Base-by-base conservation (phyloP, 495 filamentous ascomycete genomes). In the Trichoderma asperelloides region DNA sequence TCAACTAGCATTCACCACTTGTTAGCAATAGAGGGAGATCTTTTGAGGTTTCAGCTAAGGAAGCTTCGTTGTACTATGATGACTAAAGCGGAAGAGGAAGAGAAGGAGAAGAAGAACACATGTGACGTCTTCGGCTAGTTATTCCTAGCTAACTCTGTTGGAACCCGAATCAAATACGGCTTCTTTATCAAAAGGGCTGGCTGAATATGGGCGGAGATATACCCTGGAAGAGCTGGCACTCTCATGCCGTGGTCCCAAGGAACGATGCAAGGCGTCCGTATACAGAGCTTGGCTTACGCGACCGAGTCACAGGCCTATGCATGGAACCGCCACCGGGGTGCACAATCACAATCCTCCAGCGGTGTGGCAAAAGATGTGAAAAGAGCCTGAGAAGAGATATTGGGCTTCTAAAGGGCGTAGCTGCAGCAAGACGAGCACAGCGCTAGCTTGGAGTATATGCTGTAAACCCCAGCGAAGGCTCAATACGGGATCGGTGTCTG, bases 321-420 rank as follows among this genome's bases (percentile, higher is more conserved):
- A 30, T 11, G 16, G 28, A 60, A 25, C 47, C 49, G 37, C 33
- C 43, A n/a, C 49, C 51, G 8, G 49, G 63, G 39, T 13, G 40
- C 23, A 49, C 41, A 49, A 65, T 49, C 64, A 47, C 64, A 30
- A 21, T 49, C 65, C 62, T 51, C 64, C 39, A 55, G 67, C 47
- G 41, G 37, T 49, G 64, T 55, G 47, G 37, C 43, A 11, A 40
- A 11, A 9, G 15, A 25, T 64, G 57, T 66, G 27, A 21, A 28
- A 28, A 33, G 7, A 8, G 28, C 33, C 60, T 23, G 7, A n/a
- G 18, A 16, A 62, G n/a, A 33, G 27, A 30, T 16, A 66, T 8
- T 16, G 18, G 11, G 27, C 6, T 55, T 18, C 47, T 51, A 6
- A 51, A 51, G 9, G 33, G 33, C 9, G 33, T 37, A 37, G 33